Conservation (phyloP, 2,329 filamentous ascomycete genomes). For the Arthrobotrys conoides region DNA sequence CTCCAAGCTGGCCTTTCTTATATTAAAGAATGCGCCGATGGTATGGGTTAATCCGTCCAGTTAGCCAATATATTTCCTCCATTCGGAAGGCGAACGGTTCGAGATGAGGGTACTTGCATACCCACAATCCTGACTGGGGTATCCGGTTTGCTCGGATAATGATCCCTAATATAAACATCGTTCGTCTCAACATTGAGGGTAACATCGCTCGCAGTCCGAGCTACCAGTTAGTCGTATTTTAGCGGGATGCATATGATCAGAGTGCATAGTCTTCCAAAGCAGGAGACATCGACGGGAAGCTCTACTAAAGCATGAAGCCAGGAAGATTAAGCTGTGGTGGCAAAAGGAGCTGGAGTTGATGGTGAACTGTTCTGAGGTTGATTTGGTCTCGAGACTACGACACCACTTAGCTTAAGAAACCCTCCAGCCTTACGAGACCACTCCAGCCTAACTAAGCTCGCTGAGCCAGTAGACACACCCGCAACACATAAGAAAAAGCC, state of each 20-base stretch:
- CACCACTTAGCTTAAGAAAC: background rate
- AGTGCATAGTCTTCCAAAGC: background rate
- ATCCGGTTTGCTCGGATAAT: slow-evolving; percentile 17
- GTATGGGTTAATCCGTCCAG: slow-evolving; percentile 21
- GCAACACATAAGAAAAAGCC: background rate
- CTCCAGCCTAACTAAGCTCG: too few relatives aligned
- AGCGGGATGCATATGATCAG: background rate
- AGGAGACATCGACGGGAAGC: background rate
- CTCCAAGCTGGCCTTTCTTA: slow-evolving; percentile 14
- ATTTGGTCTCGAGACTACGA: slow-evolving; percentile 1
- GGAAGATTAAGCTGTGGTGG: background rate
- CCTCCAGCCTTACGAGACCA: too few relatives aligned
- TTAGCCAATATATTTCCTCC: slow-evolving; percentile 21
- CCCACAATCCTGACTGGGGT: background rate
- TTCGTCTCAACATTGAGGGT: slow-evolving; percentile 17
- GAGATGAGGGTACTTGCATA: slow-evolving; percentile 17
- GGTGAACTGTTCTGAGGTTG: background rate
- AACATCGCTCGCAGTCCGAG: background rate
- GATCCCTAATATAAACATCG: slow-evolving; percentile 9
- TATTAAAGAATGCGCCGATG: slow-evolving; percentile 29
- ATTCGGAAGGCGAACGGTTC: slow-evolving; percentile 37
- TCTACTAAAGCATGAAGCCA: background rate
- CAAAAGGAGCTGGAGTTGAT: background rate
- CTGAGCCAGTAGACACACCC: too few relatives aligned
- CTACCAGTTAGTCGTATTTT: background rate